Evolutionary conservation across 768 basidiomycete species (phyloP).

Genomic region (Amanita molliuscula): DNA sequence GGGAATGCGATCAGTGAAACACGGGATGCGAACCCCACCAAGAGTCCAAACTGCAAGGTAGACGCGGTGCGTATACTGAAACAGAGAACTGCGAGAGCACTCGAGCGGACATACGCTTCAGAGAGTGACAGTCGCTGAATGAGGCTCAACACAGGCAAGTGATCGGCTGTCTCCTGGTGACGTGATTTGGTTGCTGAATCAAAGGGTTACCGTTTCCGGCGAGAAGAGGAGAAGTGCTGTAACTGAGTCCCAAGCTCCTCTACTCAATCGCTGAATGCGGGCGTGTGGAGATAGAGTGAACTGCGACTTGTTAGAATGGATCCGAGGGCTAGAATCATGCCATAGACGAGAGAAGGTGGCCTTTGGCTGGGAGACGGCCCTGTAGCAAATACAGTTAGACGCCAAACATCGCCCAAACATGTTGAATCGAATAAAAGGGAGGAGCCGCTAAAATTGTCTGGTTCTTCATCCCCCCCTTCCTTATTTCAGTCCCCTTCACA

Average conservation of each 20-base stretch:
- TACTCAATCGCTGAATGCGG: not conserved
- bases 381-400: slow-evolving; percentile 23
- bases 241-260: not conserved
- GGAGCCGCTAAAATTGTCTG: slow-evolving; percentile 23
- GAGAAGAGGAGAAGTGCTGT: slow-evolving; percentile 13
- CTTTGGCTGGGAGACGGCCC: slow-evolving; percentile 16
- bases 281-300: not conserved
- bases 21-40: not conserved
- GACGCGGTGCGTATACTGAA: not conserved
- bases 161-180: slow-evolving; percentile 19
- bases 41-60: too few relatives aligned
- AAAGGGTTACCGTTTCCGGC: slow-evolving; percentile 18
- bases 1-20: not conserved
- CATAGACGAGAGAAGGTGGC: not conserved
- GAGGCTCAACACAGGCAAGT: slow-evolving; percentile 3
- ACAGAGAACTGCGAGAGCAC: not conserved
- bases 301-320: not conserved
- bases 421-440: slow-evolving; percentile 35
- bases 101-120: not conserved
- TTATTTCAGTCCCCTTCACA: slow-evolving; percentile 39
- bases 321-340: not conserved
- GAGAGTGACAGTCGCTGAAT: not conserved
- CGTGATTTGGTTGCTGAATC: slow-evolving; percentile 24
- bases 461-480: slow-evolving; percentile 45
- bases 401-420: slow-evolving; percentile 36